Percentiles rank a stretch among this genome's conserved stretches.
Evolutionary conservation across 495 filamentous ascomycete species (phyloP).

Genomic region (Penicillium steckii): DNA sequence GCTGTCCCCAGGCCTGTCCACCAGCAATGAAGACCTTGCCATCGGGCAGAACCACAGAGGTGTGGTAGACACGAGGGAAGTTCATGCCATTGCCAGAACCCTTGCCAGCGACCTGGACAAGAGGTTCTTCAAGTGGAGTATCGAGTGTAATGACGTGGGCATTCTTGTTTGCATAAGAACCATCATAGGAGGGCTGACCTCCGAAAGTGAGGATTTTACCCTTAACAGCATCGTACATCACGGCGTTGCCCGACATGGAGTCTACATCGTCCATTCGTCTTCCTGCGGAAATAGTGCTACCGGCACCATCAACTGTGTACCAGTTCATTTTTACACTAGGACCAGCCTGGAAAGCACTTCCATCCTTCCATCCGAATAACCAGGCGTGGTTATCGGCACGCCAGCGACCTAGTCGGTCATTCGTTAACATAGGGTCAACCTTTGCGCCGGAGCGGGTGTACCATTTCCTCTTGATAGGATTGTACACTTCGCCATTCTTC

Average conservation of each 20-base stretch:
- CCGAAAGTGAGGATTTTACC: slow-evolving; percentile 57
- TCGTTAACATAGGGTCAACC: slow-evolving; percentile 50
- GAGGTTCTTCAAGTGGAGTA: slow-evolving; percentile 14
- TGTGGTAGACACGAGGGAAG: slow-evolving; percentile 50
- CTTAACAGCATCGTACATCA: slow-evolving; percentile 56
- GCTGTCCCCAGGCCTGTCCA: slow-evolving; percentile 44
- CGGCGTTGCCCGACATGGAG: slow-evolving; percentile 51
- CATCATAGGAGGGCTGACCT: slow-evolving; percentile 46
- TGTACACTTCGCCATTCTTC: slow-evolving; percentile 59
- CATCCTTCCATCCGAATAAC: slow-evolving; percentile 58
- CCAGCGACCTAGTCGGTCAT: slow-evolving; percentile 36
- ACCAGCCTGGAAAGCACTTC: slow-evolving; percentile 55
- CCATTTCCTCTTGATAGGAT: slow-evolving; percentile 38
- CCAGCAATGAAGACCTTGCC: slow-evolving; percentile 57
- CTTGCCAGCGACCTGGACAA: slow-evolving; percentile 8
- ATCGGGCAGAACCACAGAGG: slow-evolving; percentile 54
- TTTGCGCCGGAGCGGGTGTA: slow-evolving; percentile 32
- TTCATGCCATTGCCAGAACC: slow-evolving; percentile 32
- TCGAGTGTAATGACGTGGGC: slow-evolving; percentile 51
- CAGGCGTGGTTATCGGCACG: slow-evolving; percentile 40
- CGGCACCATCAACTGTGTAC: slow-evolving; percentile 45
- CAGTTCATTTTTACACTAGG: slow-evolving; percentile 44
- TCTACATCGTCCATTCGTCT: slow-evolving; percentile 43
- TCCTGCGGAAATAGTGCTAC: slow-evolving; percentile 33
- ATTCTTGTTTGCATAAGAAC: slow-evolving; percentile 34